These are phyloP conservation scores for Alloteropsis semialata DNA, from an alignment of 176 grass and related monocot genomes.

Conservation along the genomic window DNA sequence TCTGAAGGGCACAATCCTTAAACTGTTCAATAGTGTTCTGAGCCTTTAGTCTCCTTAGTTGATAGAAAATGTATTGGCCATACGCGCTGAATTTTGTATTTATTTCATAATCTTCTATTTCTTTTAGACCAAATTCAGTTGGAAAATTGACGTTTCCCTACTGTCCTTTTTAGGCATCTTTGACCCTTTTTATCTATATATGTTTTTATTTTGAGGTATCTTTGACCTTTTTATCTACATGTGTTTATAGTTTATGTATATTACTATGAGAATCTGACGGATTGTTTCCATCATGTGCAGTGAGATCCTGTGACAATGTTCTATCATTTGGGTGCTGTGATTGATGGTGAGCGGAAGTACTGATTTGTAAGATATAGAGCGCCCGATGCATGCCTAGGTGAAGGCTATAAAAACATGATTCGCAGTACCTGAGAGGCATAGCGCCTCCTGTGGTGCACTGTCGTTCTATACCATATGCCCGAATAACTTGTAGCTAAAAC, in stretches of 20 bases:
- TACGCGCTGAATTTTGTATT: neutral
- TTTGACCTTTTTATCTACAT: neutral
- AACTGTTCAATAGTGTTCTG: neutral
- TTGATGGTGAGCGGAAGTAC: neutral
- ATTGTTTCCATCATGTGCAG: neutral
- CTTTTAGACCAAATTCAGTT: neutral
- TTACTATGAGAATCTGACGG: neutral
- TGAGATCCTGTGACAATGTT: neutral
- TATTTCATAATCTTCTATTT: neutral
- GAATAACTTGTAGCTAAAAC: neutral
- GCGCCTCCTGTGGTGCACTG: neutral
- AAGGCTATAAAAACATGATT: neutral
- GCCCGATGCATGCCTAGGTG: neutral
- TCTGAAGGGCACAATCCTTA: neutral
- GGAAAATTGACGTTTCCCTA: neutral
- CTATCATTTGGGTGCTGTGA: neutral
- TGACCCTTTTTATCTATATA: neutral
- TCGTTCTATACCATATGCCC: neutral
- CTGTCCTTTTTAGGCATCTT: neutral
- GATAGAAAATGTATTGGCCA: neutral
- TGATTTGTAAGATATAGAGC: neutral
- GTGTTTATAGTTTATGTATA: neutral
- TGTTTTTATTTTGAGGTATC: neutral
- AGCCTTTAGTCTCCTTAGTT: neutral
- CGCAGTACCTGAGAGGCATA: slow-evolving; percentile 2